Percentiles rank a stretch among this genome's conserved stretches.
Conservation (phyloP, 202 grass and related monocot species). For the Panicum virgatum region DNA sequence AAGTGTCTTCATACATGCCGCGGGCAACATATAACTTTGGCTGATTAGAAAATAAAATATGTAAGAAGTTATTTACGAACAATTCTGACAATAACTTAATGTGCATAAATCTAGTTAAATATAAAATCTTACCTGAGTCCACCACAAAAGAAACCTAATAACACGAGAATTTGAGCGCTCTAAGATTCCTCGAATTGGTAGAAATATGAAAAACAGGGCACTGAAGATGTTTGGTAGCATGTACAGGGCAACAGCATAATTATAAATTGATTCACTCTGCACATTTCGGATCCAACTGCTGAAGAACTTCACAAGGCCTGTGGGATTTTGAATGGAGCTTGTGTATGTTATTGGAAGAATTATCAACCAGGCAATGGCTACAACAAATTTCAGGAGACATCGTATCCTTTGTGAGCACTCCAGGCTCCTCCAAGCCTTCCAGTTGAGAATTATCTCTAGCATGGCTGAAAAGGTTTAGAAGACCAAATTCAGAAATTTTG, state of each 20-base stretch:
- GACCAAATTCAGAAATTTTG: slow-evolving; percentile 32
- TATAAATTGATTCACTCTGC: slow-evolving; percentile 81
- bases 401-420: slow-evolving; percentile 71
- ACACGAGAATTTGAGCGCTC: slow-evolving; percentile 71
- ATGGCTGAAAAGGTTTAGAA: slow-evolving; percentile 60
- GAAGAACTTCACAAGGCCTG: slow-evolving; percentile 79
- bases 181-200: slow-evolving; percentile 55
- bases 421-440: slow-evolving; percentile 89
- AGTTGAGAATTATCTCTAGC: slow-evolving; percentile 86
- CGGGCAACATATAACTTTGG: slow-evolving; percentile 86
- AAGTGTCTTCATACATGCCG: slow-evolving; percentile 84
- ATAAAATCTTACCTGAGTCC: slow-evolving; percentile 75
- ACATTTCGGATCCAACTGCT: slow-evolving; percentile 78
- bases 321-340: slow-evolving; percentile 80
- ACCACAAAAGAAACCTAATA: slow-evolving; percentile 87
- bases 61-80: slow-evolving; percentile 27
- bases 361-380: slow-evolving; percentile 87
- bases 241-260: slow-evolving; percentile 84
- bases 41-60: slow-evolving; percentile 48
- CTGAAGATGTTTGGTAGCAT: slow-evolving; percentile 91
- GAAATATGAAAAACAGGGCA: slow-evolving; percentile 87
- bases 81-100: slow-evolving; percentile 22
- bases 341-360: slow-evolving; percentile 73
- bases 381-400: slow-evolving; percentile 79
- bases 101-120: slow-evolving; percentile 26